Evolutionary conservation across 495 filamentous ascomycete genomes (phyloP), one percentile per base, ranked within the genome.

Genomic region (Pseudoneurospora amorphoporcata): DNA sequence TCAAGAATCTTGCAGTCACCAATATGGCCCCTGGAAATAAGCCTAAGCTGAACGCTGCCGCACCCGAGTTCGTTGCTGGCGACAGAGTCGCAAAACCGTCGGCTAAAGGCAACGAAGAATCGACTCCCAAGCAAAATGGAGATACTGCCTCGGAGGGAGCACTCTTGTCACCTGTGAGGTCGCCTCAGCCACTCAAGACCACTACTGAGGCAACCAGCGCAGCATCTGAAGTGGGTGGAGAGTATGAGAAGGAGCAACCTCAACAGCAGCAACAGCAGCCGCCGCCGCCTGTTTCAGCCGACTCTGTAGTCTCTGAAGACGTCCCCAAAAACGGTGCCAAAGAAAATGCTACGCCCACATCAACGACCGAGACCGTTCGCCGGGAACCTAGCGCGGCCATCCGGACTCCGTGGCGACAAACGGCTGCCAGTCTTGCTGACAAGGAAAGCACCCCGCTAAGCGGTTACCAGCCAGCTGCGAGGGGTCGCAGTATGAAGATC

Each of bases 401-500:
- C 65, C 90, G 90, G 87, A 86, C 86, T 35, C 87, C 89, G 12
- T 94, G 92, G 92, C 88, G 91, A 69, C 89, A 90, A 68, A 87
- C 88, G 16, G 75, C 84, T 19, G 83, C 84, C 40, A 73, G 82
- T 4, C 85, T 87, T 58, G 81, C 84, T 2, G 85, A 82, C 41
- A 84, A 81, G 69, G 89, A 86, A 69, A 76, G 79, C n/a, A 80
- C 82, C 6, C 80, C 81, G 32, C 72, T 83, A 76, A 88, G 86
- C 71, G 87, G 87, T 6, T 90, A 91, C 72, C 87, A 89, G 77
- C 84, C 86, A 71, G 84, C 88, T 17, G 75, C 79, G 65, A 81
- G 88, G 41, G 81, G 86, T 3, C 88, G 91, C 69, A 85, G 87
- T 39, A 94, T 94, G 92, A 94, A 93, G 82, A 88, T 94, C 9